These are phyloP conservation scores for Pythium dissotocum DNA, from an alignment of 352 stramenopile species.

Conservation along the genomic window DNA sequence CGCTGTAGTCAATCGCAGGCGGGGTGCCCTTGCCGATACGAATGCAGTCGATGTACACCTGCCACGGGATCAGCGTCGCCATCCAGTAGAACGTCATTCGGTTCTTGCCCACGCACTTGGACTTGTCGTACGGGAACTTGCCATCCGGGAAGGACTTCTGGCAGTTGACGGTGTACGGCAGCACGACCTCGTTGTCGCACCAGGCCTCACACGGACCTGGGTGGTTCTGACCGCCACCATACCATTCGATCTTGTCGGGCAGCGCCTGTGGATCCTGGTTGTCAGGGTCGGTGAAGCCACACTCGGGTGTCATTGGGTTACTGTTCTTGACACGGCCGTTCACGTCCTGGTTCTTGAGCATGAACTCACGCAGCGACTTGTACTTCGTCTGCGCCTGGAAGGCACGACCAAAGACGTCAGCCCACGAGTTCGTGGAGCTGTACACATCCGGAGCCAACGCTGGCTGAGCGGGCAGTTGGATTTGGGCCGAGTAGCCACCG, in stretches of 20 bases:
- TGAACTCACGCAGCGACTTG: constrained; percentile 48
- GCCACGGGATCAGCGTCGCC: constrained; percentile 50
- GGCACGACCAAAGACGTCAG: constrained; percentile 15
- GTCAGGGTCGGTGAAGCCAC: constrained; percentile 44
- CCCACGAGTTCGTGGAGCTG: constrained; percentile 13
- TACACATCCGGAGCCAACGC: constrained; percentile 13
- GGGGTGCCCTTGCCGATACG: constrained; percentile 12
- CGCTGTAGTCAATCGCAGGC: constrained; percentile 4
- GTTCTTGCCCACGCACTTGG: constrained; percentile 39
- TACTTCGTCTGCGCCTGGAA: constrained; percentile 43
- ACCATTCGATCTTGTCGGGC: constrained; percentile 43
- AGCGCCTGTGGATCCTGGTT: constrained; percentile 33
- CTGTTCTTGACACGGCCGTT: constrained; percentile 32
- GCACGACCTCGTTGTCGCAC: constrained; percentile 40
- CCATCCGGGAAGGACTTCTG: constrained; percentile 34
- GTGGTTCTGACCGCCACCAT: constrained; percentile 41
- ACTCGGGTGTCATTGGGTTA: constrained; percentile 29
- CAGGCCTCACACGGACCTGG: constrained; percentile 47
- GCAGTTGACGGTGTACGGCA: constrained; percentile 42
- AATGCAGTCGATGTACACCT: constrained; percentile 45
- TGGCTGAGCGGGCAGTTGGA: constrained; percentile 4
- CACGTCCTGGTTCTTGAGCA: constrained; percentile 37
- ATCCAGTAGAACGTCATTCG: constrained; percentile 59
- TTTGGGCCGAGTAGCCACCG: constrained; percentile 7
- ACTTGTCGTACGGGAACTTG: constrained; percentile 43